These are phyloP conservation scores for Sicyos baderoa DNA, from an alignment of 306 rosid species.

Conservation along the genomic window DNA sequence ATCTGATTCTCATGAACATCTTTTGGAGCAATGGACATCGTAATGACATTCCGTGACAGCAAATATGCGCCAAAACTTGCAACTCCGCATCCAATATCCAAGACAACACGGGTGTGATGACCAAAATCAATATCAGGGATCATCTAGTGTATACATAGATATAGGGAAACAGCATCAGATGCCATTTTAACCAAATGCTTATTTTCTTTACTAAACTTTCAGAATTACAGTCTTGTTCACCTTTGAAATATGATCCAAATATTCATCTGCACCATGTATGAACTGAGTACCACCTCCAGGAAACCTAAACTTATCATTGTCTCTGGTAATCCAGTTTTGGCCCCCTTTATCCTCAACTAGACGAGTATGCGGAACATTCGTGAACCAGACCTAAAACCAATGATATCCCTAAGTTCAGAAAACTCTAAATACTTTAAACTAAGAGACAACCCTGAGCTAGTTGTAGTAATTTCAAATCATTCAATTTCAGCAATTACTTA, in stretches of 20 bases:
- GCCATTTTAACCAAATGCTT: neutral
- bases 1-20: slow-evolving; percentile 82
- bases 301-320: slow-evolving; percentile 54
- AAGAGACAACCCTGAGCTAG: neutral
- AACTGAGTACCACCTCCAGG: slow-evolving; percentile 82
- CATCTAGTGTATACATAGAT: slow-evolving; percentile 37
- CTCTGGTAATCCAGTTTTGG: slow-evolving; percentile 66
- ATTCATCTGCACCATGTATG: slow-evolving; percentile 66
- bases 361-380: slow-evolving; percentile 78
- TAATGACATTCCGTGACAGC: slow-evolving; percentile 59
- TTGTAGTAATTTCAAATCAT: neutral
- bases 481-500: neutral
- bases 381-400: slow-evolving; percentile 58
- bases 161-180: neutral
- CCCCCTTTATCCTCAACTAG: slow-evolving; percentile 78
- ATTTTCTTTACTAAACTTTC: neutral
- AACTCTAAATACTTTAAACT: neutral
- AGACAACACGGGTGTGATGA: slow-evolving; percentile 47
- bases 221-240: slow-evolving; percentile 25
- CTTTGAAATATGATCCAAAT: slow-evolving; percentile 66
- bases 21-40: slow-evolving; percentile 74
- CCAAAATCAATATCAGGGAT: slow-evolving; percentile 79
- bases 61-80: slow-evolving; percentile 86
- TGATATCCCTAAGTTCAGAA: neutral
- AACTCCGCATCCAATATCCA: slow-evolving; percentile 84